Evolutionary conservation across 805 yeast species (phyloP).

Genomic region (Pichia occidentalis): DNA sequence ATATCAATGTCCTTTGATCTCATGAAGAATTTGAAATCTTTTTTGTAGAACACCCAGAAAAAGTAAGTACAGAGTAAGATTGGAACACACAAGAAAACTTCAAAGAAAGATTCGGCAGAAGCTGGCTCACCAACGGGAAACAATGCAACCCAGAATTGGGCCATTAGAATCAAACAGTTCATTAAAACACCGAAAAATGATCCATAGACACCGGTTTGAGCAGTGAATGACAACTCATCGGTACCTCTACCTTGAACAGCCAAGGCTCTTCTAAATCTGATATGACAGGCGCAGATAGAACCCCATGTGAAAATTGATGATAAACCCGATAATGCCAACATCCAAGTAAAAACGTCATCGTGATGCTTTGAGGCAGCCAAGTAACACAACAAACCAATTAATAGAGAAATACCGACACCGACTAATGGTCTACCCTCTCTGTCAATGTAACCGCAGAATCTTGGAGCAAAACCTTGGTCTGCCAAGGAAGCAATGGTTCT

Average conservation of each 20-base stretch:
- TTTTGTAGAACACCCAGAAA: constrained; percentile 30
- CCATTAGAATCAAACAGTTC: constrained; percentile 52
- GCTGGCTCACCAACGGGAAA: constrained; percentile 55
- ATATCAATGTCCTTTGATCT: constrained; percentile 46
- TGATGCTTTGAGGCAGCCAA: constrained; percentile 52
- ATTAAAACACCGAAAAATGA: constrained; percentile 53
- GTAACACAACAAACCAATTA: constrained; percentile 52
- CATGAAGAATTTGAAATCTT: constrained; percentile 40
- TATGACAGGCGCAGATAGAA: constrained; percentile 57
- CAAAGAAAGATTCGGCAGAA: constrained; percentile 51
- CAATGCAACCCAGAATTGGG: constrained; percentile 77
- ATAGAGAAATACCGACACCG: constrained; percentile 49
- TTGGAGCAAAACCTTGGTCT: constrained; percentile 62
- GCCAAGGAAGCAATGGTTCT: constrained; percentile 63
- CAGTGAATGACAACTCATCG: constrained; percentile 57
- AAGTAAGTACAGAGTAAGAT: constrained; percentile 45
- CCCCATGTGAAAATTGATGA: constrained; percentile 75
- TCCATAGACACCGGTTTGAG: constrained; percentile 63
- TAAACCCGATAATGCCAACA: constrained; percentile 68
- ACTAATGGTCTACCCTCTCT: constrained; percentile 68
- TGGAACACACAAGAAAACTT: constrained; percentile 56
- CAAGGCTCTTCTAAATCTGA: constrained; percentile 64
- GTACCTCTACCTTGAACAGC: constrained; percentile 54
- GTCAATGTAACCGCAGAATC: constrained; percentile 58
- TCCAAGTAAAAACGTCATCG: constrained; percentile 59